Conservation (phyloP, 2,329 filamentous ascomycete species). For the Hypoxylon sp. region DNA sequence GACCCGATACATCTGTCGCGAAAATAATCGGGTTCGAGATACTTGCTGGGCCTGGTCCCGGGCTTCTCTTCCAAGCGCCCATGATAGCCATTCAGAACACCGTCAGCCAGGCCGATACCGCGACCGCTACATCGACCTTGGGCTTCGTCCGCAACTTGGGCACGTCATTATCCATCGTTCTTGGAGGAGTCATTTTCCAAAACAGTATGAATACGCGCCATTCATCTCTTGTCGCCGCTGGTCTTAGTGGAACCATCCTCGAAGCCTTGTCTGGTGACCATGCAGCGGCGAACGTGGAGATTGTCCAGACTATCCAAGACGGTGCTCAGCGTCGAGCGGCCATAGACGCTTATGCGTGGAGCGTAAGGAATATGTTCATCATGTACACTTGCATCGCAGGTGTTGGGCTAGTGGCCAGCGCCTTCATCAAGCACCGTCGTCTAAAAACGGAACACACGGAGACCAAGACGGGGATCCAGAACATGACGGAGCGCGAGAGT, state of each 20-base stretch:
- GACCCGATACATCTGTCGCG: conserved; percentile 48
- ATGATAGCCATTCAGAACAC: conserved; percentile 62
- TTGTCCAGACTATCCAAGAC: conserved; percentile 59
- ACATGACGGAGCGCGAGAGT: conserved; percentile 41
- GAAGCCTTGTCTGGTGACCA: conserved; percentile 58
- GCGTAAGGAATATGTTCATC: conserved; percentile 65
- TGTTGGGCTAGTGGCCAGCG: conserved; percentile 59
- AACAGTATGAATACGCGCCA: conserved; percentile 50
- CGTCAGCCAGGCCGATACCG: conserved; percentile 66
- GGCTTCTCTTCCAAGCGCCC: conserved; percentile 58
- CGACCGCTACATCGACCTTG: conserved; percentile 66
- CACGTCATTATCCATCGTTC: conserved; percentile 64
- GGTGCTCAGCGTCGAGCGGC: conserved; percentile 58
- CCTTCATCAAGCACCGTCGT: conserved; percentile 61
- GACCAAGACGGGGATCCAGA: conserved; percentile 64
- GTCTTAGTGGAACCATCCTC: conserved; percentile 50
- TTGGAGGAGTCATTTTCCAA: conserved; percentile 65
- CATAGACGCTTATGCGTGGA: conserved; percentile 63
- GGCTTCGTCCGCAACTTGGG: conserved; percentile 65
- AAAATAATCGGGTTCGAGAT: conserved; percentile 62
- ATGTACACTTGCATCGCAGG: conserved; percentile 61
- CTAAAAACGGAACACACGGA: conserved; percentile 66
- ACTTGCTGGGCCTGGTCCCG: conserved; percentile 58
- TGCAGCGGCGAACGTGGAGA: conserved; percentile 63
- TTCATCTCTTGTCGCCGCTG: conserved; percentile 43